Base-by-base conservation (phyloP, 805 yeast species). In the Sugiyamaella chiloensis region DNA sequence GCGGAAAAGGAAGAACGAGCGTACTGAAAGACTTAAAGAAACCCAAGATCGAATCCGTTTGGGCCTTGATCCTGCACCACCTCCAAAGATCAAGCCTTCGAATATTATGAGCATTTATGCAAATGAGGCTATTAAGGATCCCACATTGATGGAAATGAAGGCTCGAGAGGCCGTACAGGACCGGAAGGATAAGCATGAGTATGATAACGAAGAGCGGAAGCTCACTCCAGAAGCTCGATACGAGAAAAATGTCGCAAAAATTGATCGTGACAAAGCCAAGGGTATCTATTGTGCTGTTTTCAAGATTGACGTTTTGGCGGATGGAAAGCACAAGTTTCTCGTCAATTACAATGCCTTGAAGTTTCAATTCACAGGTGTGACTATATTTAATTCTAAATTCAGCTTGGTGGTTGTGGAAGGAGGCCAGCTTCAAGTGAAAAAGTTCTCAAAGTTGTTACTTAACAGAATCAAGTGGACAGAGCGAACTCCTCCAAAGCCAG, bases 41-140 rank as follows among this genome's bases (percentile, higher is more conserved):
- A 73, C 76, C 48, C 96, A 87, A 60, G 91, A 87, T 55, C 71
- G 85, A 40, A 82, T 90, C 20, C 76, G 81, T 48, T 68, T 87
- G 4, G 99, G 99, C 0, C 66, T 90, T 16, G 87, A 84, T 40
- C 85, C 95, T 0, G 84, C 95, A 4, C 96, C 96, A 0, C 84
- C 84, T 4, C 95, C 96, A 2, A 93, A 91, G 64, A 85, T 93
- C 21, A 87, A 85, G 58, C 70, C 88, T 37, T 79, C 84, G 36
- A 93, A 91, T 61, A 73, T 93, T 64, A 87, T 88, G 89, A 84
- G 76, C 57, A 96, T 88, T 0, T 69, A 85, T 42, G 87, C 97
- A 2, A 80, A 86, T 56, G 95, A 87, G 49, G 87, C 93, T 5
- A 84, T 90, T 41, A 73, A 77, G 50, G 96, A 93, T 61, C 98